Evolutionary conservation across 164 flowering plant species (phyloP).

Genomic region (Malania oleifera): DNA sequence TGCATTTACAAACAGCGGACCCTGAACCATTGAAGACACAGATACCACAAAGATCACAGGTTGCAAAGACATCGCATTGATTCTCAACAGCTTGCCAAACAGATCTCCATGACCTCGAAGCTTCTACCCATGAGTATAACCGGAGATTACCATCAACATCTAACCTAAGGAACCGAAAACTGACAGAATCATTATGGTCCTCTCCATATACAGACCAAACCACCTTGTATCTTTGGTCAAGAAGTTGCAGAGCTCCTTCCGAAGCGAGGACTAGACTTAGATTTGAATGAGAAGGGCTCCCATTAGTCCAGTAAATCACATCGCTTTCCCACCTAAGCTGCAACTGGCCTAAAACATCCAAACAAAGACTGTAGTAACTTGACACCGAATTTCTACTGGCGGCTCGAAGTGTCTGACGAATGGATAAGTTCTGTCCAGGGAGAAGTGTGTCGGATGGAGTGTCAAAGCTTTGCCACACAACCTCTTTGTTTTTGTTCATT

Average conservation of each 20-base stretch:
- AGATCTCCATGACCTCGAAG: conserved; percentile 37
- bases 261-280: conserved; percentile 33
- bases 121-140: conserved; percentile 57
- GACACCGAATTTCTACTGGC: conserved; percentile 41
- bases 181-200: conserved; percentile 50
- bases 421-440: conserved; percentile 55
- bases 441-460: conserved; percentile 60
- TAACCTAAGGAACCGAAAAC: conserved; percentile 56
- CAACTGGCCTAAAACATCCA: conserved; percentile 41
- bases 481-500: conserved; percentile 18
- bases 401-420: conserved; percentile 40
- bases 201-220: conserved; percentile 57
- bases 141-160: conserved; percentile 76
- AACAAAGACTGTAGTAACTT: conserved; percentile 49
- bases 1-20: conserved; percentile 45
- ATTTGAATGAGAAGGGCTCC: conserved; percentile 15
- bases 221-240: conserved; percentile 27
- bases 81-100: conserved; percentile 78
- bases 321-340: conserved; percentile 55
- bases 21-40: conserved; percentile 36
- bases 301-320: conserved; percentile 54
- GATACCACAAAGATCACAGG: conserved; percentile 49
- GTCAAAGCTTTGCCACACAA: conserved; percentile 69
- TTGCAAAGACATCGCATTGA: conserved; percentile 72
- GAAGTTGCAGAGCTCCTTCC: conserved; percentile 48